phyloP scores from a whole-genome alignment of 2,329 filamentous ascomycete genomes.

The Colletotrichum karsti region DNA sequence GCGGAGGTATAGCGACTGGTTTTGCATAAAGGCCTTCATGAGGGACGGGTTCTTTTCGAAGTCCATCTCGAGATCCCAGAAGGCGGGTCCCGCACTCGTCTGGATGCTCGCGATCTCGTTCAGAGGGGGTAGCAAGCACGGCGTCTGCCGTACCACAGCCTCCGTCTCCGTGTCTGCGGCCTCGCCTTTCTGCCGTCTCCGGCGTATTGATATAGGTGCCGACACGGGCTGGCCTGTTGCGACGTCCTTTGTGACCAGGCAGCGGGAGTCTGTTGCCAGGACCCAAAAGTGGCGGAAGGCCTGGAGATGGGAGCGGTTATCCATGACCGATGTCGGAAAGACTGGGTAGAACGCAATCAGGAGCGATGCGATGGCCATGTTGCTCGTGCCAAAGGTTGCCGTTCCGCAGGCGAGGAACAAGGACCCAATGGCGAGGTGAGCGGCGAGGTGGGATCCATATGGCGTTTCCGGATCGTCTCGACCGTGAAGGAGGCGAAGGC shows the following conservation, averaged over 20 bases:
- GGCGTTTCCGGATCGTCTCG: conserved; percentile 84
- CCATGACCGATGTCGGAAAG: conserved; percentile 87
- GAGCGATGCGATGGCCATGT: conserved; percentile 85
- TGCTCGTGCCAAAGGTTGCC: conserved; percentile 88
- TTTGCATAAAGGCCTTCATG: conserved; percentile 69
- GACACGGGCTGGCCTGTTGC: conserved; percentile 83
- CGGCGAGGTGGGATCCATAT: conserved; percentile 93
- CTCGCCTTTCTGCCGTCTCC: conserved; percentile 52
- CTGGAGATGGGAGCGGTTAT: conserved; percentile 94
- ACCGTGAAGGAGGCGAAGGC: conserved; percentile 87
- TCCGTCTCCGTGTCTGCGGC: not conserved
- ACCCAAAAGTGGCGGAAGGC: conserved; percentile 99
- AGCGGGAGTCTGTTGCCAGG: conserved; percentile 87
- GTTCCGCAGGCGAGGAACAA: conserved; percentile 94
- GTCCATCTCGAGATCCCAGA: conserved; percentile 85
- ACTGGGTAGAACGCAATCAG: conserved; percentile 94
- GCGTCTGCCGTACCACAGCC: conserved; percentile 56
- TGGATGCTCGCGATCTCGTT: conserved; percentile 67
- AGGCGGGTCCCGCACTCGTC: conserved; percentile 69
- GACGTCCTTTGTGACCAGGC: conserved; percentile 86
- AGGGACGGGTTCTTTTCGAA: conserved; percentile 72
- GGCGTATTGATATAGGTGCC: conserved; percentile 73
- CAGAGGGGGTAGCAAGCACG: conserved; percentile 71
- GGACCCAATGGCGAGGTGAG: conserved; percentile 89
- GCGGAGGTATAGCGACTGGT: conserved; percentile 79